Conservation (phyloP, 2,329 filamentous ascomycete species). For the Neophaeococcomyces aloes region DNA sequence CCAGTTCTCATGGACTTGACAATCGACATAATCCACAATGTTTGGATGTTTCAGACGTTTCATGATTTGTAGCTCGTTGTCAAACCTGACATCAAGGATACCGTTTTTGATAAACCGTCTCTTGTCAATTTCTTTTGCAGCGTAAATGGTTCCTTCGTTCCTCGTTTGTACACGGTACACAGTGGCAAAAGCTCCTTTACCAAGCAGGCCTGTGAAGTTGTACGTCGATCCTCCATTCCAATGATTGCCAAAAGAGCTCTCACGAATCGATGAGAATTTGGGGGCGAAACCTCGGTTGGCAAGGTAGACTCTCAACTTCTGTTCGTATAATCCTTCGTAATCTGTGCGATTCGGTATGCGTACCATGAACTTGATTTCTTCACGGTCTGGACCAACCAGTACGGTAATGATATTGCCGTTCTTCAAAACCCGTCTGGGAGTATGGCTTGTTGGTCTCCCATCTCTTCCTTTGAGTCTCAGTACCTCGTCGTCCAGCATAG, state of each 20-base stretch:
- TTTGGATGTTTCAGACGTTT: slow-evolving; percentile 71
- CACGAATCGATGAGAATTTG: slow-evolving; percentile 23
- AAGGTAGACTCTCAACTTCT: slow-evolving; percentile 62
- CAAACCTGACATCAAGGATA: slow-evolving; percentile 76
- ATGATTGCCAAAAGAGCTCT: slow-evolving; percentile 53
- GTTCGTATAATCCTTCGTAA: slow-evolving; percentile 54
- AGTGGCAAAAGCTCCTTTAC: slow-evolving; percentile 87
- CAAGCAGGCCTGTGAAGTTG: slow-evolving; percentile 70
- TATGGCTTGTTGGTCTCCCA: slow-evolving; percentile 14
- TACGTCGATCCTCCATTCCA: slow-evolving; percentile 76
- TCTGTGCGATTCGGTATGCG: slow-evolving; percentile 69
- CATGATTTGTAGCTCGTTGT: slow-evolving; percentile 98
- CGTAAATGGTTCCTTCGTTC: slow-evolving; percentile 70
- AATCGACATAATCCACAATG: slow-evolving; percentile 84
- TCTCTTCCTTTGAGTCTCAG: slow-evolving; percentile 38
- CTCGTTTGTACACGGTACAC: slow-evolving; percentile 86
- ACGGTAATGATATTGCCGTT: slow-evolving; percentile 66
- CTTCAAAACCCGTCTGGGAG: slow-evolving; percentile 52
- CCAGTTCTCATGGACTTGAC: slow-evolving; percentile 68
- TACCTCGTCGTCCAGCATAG: slow-evolving; percentile 64
- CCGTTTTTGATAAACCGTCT: slow-evolving; percentile 88
- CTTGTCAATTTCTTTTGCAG: slow-evolving; percentile 92
- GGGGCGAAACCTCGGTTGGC: slow-evolving; percentile 18
- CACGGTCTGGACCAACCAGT: slow-evolving; percentile 36
- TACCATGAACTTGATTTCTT: slow-evolving; percentile 72